Percentiles rank a stretch among this genome's conserved stretches.
phyloP scores from a whole-genome alignment of 805 yeast species.

The Spathaspora girioi region DNA sequence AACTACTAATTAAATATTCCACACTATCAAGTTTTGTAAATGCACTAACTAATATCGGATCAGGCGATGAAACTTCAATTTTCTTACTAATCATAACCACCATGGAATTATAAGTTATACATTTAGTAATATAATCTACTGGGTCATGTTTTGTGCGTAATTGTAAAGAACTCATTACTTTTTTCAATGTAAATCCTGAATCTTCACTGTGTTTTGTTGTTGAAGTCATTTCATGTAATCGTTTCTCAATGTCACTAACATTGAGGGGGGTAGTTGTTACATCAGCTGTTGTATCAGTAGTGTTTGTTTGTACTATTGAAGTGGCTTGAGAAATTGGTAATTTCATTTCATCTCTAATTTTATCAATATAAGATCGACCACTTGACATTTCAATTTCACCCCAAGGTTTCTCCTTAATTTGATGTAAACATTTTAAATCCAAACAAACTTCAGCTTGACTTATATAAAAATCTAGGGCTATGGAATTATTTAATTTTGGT shows the following conservation, averaged over 20 bases:
- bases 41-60: conserved; percentile 61
- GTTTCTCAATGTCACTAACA: conserved; percentile 18
- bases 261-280: conserved; percentile 17
- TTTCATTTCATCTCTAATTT: conserved; percentile 52
- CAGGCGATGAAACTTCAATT: conserved; percentile 60
- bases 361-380: conserved; percentile 57
- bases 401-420: conserved; percentile 62
- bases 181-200: conserved; percentile 11
- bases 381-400: conserved; percentile 40
- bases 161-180: conserved; percentile 23
- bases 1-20: conserved; percentile 46
- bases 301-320: neutral
- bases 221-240: conserved; percentile 12
- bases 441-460: conserved; percentile 60
- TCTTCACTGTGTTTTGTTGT: neutral
- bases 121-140: conserved; percentile 55
- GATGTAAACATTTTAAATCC: conserved; percentile 51
- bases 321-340: conserved; percentile 11
- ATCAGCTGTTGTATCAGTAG: conserved; percentile 1
- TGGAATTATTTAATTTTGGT: conserved; percentile 43
- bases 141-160: conserved; percentile 31
- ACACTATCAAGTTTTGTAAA: conserved; percentile 61
- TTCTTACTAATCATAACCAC: conserved; percentile 63
- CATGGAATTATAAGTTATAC: conserved; percentile 53
- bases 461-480: conserved; percentile 56